Evolutionary conservation across 768 basidiomycete species (phyloP), one percentile per base, ranked within the genome.

Genomic region (Tulasnella sp.): DNA sequence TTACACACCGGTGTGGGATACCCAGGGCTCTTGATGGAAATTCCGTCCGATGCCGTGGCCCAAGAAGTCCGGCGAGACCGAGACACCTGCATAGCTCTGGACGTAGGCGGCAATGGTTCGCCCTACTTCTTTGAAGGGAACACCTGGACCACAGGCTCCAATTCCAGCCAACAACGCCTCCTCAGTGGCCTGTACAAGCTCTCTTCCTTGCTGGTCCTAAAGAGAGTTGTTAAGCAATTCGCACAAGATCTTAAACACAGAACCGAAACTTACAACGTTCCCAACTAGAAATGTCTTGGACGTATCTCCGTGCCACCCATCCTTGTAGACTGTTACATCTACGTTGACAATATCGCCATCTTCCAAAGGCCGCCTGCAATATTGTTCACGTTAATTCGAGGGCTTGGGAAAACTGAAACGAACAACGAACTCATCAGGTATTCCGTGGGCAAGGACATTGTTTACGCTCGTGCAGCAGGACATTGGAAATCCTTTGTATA

Each of bases 251-350:
- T n/a, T 38, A 7, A 19, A 39, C 40, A 75, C 27, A 39, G 31
- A 18, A 9, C 2, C 10, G 74, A 40, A 10, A 79, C 85, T 84
- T 81, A 95, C 94, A 21, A 94, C 94, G 44, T 91, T 84, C 52
- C 95, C 95, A 7, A 97, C 91, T 3, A 93, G 85, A 84, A 95
- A 96, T 0, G 93, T 97, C 75, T 89, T 86, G 0, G 95, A 96
- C 0, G 95, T 97, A 82, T 97, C 96, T 0, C 96, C 96, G 82
- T 97, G 96, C 84, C 90, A 95, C 1, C 93, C 93, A 79, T 94
- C 86, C n/a, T 92, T 85, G 84, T 89, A 97, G 10, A 97, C 88
- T 1, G 96, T 97, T 12, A 98, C 85, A 84, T 98, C 96, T 68
- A 97, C 88, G 84, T 96, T 96, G 82, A 98, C 87, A 71, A 98